Base-by-base conservation (phyloP, 192 early-diverging fungal genomes). In the Kappamyces sp. region DNA sequence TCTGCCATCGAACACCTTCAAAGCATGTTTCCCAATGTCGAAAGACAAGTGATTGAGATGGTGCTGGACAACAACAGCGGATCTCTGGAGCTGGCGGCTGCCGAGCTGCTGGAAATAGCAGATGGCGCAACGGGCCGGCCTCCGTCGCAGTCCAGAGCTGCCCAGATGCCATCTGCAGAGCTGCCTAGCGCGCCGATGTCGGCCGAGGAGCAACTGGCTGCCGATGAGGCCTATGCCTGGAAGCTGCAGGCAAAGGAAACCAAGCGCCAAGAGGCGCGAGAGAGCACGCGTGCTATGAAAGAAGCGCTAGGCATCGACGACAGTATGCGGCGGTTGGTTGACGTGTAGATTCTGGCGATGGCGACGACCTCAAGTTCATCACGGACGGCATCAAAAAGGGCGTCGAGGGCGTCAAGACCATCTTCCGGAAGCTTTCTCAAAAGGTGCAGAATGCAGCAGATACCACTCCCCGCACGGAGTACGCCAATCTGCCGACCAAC, bases 1-100 rank as follows among this genome's bases (percentile, higher is more conserved):
- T 61, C 30, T 61, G n/a, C 34, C 55, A 2, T 61, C 1, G 2
- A 40, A 22, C 1, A 61, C 60, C 36, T 60, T 5, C 47, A 47
- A 11, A 50, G 57, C 14, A 69, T 69, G 39, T 68, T 68, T 40
- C 67, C 67, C 2, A 41, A 64, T 35, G 47, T 62, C 3, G 67
- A 68, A n/a, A 34, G 62, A 9, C 62, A 69, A 4, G 60, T 69
- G 22, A 45, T 47, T 53, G 50, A 64, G 30, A 52, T 62, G 6
- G 63, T 65, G 11, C 59, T 65, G 31, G 35, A 48, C 1, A 62
- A 57, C 55, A 60, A 69, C 47, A 45, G 46, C 12, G 59, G 45
- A 55, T 43, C 22, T 15, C 30, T 33, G 14, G 54, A 55, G 36
- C 40, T 43, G 45, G 45, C 54, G 4, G 45, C 45, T 15, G 34